phyloP scores from a whole-genome alignment of 345 rosid species.

The Populus pruinosa region DNA sequence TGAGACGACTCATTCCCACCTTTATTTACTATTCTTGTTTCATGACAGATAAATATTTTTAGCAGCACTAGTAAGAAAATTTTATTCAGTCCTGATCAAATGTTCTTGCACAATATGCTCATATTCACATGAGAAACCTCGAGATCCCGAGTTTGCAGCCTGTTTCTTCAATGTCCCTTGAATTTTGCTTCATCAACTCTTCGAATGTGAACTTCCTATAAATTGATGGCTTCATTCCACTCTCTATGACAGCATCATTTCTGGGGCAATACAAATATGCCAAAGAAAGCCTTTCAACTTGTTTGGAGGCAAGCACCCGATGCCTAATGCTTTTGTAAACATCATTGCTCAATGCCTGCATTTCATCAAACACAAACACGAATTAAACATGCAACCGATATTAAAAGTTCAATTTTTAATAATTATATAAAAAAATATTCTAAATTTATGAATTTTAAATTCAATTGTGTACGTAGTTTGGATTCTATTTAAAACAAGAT shows the following conservation, averaged over 20 bases:
- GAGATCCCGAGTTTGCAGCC: conserved; percentile 76
- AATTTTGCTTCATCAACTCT: conserved; percentile 56
- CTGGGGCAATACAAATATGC: conserved; percentile 70
- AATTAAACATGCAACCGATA: too few relatives aligned
- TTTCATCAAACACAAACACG: too few relatives aligned
- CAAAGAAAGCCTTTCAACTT: conserved; percentile 50
- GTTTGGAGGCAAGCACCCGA: conserved; percentile 50
- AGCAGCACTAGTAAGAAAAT: neutral
- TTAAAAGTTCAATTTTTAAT: too few relatives aligned
- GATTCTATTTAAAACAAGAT: too few relatives aligned
- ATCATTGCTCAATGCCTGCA: conserved; percentile 71
- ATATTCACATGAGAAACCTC: conserved; percentile 39
- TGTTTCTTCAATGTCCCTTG: conserved; percentile 49
- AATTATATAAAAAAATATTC: too few relatives aligned
- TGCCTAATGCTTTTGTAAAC: conserved; percentile 65
- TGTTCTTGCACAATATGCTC: neutral
- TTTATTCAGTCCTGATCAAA: too few relatives aligned
- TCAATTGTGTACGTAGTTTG: too few relatives aligned
- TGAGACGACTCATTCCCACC: too few relatives aligned
- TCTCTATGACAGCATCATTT: conserved; percentile 45
- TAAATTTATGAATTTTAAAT: too few relatives aligned
- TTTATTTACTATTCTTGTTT: too few relatives aligned
- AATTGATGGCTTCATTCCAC: conserved; percentile 35
- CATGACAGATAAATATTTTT: too few relatives aligned
- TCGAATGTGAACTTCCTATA: conserved; percentile 57